phyloP scores from a whole-genome alignment of 176 grass and related monocot species.

The Carex parvula region DNA sequence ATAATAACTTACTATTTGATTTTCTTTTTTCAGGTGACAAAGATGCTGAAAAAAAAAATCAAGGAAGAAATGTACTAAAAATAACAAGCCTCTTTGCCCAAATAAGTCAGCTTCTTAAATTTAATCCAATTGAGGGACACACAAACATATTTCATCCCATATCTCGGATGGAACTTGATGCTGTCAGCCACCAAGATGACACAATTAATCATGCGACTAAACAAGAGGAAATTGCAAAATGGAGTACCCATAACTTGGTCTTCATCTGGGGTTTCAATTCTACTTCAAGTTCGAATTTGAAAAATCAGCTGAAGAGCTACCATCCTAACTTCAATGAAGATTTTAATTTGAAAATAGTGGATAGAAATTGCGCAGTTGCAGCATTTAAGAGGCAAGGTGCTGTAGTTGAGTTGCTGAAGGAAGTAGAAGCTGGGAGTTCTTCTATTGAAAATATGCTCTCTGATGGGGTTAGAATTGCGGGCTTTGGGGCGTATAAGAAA shows the following conservation, averaged over 20 bases:
- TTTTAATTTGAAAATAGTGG: constrained; percentile 66
- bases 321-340: constrained; percentile 53
- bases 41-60: constrained; percentile 36
- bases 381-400: constrained; percentile 45
- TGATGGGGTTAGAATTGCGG: constrained; percentile 63
- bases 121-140: constrained; percentile 58
- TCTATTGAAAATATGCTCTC: constrained; percentile 43
- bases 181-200: constrained; percentile 25
- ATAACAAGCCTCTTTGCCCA: constrained; percentile 79
- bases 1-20: constrained; percentile 6
- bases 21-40: constrained; percentile 44
- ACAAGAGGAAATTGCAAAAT: constrained; percentile 27
- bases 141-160: constrained; percentile 63
- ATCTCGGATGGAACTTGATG: constrained; percentile 42
- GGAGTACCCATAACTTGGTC: constrained; percentile 45
- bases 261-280: constrained; percentile 70
- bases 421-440: constrained; percentile 44
- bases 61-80: constrained; percentile 65
- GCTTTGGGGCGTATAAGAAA: constrained; percentile 67
- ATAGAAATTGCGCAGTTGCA: constrained; percentile 63
- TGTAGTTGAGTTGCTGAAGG: constrained; percentile 46
- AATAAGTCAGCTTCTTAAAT: constrained; percentile 51
- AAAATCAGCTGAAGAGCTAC: constrained; percentile 36
- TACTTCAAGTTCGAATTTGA: constrained; percentile 47
- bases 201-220: background rate